Percentiles rank a stretch among this genome's conserved stretches.
Conservation (phyloP, 2,329 filamentous ascomycete species). For the Dissoconium aciculare region DNA sequence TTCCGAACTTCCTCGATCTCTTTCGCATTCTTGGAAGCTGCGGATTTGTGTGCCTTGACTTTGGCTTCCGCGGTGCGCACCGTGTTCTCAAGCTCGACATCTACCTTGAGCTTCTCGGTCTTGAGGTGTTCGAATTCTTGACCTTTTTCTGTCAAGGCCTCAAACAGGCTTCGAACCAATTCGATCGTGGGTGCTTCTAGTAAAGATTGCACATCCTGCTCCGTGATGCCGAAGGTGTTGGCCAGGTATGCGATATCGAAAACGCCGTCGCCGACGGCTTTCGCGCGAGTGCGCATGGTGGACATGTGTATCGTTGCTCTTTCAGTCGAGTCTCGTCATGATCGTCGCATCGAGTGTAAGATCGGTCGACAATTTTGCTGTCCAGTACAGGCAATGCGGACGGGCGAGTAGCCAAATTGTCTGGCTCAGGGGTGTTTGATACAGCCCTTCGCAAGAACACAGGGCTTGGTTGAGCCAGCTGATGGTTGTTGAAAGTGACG, state of each 20-base stretch:
- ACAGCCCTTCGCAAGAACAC: no score
- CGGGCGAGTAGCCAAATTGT: no score
- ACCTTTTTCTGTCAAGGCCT: conserved; percentile 61
- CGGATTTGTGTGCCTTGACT: conserved; percentile 64
- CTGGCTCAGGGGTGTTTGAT: no score
- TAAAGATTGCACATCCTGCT: conserved; percentile 46
- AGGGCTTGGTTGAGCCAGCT: no score
- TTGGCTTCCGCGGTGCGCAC: conserved; percentile 72
- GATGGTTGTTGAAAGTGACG: no score
- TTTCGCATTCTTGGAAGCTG: conserved; percentile 67
- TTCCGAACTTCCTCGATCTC: conserved; percentile 69
- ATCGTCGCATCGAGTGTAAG: no score
- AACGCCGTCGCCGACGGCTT: conserved; percentile 34
- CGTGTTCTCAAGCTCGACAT: conserved; percentile 86
- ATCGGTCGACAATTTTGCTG: no score
- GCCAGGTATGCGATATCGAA: conserved; percentile 61
- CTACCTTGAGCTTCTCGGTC: conserved; percentile 73
- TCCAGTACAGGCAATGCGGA: no score
- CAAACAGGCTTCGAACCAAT: conserved; percentile 59
- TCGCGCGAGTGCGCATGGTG: conserved; percentile 35
- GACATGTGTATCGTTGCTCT: no score
- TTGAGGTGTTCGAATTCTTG: conserved; percentile 69
- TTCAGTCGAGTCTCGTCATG: no score
- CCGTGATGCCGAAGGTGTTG: conserved; percentile 53
- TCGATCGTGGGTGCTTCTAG: conserved; percentile 59